Conservation (phyloP, 2,329 filamentous ascomycete genomes). For the Ophiostoma sp. region DNA sequence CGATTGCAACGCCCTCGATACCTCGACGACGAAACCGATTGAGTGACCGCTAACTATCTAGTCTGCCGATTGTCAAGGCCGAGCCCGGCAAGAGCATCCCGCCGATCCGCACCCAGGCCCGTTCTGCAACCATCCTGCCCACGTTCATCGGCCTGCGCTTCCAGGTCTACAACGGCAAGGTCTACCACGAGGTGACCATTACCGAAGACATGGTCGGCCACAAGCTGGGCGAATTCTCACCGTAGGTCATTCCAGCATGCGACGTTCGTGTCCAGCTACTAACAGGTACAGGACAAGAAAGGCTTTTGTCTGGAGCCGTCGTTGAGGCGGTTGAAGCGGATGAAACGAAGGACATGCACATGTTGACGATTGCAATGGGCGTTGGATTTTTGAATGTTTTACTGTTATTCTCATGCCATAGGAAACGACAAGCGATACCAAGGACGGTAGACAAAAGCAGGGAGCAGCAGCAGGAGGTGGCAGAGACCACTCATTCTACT, state of each 20-base stretch:
- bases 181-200: conserved; percentile 73
- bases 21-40: neutral
- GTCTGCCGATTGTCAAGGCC: conserved; percentile 58
- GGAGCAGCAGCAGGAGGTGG: neutral
- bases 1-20: neutral
- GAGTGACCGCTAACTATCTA: conserved; percentile 30
- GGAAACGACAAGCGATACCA: conserved; percentile 7
- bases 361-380: conserved; percentile 10
- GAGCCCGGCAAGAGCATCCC: conserved; percentile 57
- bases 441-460: neutral
- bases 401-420: conserved; percentile 4
- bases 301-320: conserved; percentile 46
- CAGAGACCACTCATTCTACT: neutral
- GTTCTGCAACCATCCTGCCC: conserved; percentile 81
- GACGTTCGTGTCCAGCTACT: neutral
- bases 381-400: conserved; percentile 3
- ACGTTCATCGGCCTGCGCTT: conserved; percentile 89
- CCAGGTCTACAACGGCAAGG: conserved; percentile 87
- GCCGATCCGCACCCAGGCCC: conserved; percentile 80
- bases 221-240: conserved; percentile 87
- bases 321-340: neutral
- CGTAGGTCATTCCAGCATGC: conserved; percentile 51
- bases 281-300: conserved; percentile 47
- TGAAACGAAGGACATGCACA: neutral
- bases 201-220: conserved; percentile 96